Base-by-base conservation (phyloP, 768 basidiomycete genomes). In the Kwoniella newhampshirensis region DNA sequence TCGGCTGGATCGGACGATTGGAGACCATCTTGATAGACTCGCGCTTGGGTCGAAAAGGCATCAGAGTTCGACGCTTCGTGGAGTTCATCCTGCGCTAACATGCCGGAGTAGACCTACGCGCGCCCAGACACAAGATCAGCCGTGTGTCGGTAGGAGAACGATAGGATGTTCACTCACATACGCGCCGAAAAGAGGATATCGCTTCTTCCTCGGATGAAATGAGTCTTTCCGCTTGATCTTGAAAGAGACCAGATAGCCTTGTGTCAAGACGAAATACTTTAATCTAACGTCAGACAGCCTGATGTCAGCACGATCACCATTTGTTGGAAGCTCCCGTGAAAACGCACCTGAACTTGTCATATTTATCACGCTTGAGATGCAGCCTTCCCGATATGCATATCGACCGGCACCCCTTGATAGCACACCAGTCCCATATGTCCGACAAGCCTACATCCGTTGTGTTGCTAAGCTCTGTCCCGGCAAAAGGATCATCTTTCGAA, bases 21-120 rank as follows among this genome's bases (percentile, higher is more conserved):
- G 11, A 98, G 79, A 1, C 93, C 93, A 69, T 98, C 94, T 53
- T 85, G 82, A 72, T 96, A 97, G 43, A 89, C 84, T 9, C 89
- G 83, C 1, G 89, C 84, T 36, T 71, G 67, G 8, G 59, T 57
- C 4, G 13, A 46, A n/a, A 68, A 63, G 3, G 63, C 64, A 40
- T 71, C 67, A 42, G 67, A 59, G 13, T 62, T 53, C 12, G 46
- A 60, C 1, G 54, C 58, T 18, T 48, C 64, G 27, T 63, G 65
- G 4, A 76, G 23, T 35, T 75, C 75, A 20, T 70, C 63, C 17
- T 68, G 59, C 0, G 88, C 88, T 54, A 89, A 80, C 69, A 87
- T 86, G 8, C 93, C 92, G n/a, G 91, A 93, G 70, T 83, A 86
- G 26, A 92, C 81, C 75, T 93, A 91, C 7, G 85, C 85, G 68